Evolutionary conservation across 192 early-diverging fungal genomes (phyloP).

Genomic region (Jimgerdemannia lactiflua): DNA sequence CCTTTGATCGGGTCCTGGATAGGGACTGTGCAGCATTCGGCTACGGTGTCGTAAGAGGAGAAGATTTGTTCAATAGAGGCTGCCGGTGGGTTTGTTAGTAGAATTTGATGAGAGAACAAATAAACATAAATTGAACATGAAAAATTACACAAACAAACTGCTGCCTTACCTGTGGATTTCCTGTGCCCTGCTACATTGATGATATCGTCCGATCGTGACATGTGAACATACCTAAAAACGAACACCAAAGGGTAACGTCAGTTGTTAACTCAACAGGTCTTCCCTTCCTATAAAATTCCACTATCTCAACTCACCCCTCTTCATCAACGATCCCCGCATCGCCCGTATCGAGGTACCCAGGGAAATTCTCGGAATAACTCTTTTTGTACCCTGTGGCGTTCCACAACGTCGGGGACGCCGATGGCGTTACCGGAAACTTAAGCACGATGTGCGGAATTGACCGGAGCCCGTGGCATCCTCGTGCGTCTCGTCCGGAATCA

Average conservation of each 20-base stretch:
- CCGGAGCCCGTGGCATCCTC: constrained; percentile 44
- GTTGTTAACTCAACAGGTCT: no score
- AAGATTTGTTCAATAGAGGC: constrained; percentile 78
- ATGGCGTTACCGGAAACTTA: constrained; percentile 78
- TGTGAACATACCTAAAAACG: constrained; percentile 48
- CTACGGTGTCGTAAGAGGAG: constrained; percentile 55
- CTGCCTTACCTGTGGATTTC: constrained; percentile 52
- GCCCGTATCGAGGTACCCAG: constrained; percentile 80
- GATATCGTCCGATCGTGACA: constrained; percentile 73
- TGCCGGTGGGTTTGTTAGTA: no score
- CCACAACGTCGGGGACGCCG: constrained; percentile 74
- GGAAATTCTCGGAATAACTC: constrained; percentile 72
- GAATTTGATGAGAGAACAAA: no score
- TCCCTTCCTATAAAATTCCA: no score
- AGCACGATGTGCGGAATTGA: constrained; percentile 75
- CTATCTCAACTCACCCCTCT: constrained; percentile 47
- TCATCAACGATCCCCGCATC: constrained; percentile 80
- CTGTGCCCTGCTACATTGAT: constrained; percentile 90
- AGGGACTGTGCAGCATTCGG: constrained; percentile 69
- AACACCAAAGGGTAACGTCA: constrained; percentile 3
- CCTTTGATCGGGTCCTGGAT: constrained; percentile 66
- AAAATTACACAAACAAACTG: background rate
- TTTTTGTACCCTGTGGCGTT: constrained; percentile 67
- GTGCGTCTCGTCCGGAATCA: constrained; percentile 41
- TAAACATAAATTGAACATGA: no score